Percentiles rank a stretch among this genome's conserved stretches.
Evolutionary conservation across 805 yeast genomes (phyloP).

Genomic region (Metschnikowia amazonensis): DNA sequence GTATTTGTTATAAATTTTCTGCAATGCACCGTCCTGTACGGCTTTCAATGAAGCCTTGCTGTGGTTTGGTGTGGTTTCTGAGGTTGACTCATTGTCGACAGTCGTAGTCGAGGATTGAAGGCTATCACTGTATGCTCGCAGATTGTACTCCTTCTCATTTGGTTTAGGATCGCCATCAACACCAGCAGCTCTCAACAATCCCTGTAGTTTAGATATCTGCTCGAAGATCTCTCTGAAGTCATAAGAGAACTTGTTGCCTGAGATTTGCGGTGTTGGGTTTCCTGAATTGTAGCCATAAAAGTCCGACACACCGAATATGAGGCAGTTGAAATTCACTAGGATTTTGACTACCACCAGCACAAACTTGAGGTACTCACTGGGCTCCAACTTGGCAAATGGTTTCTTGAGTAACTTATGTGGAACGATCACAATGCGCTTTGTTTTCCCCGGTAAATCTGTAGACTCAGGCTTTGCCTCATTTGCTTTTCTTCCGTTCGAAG

Average conservation of each 20-base stretch:
- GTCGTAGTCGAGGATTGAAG: constrained; percentile 1
- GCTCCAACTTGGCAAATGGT: constrained; percentile 35
- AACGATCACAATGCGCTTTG: constrained; percentile 28
- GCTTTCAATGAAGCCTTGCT: not conserved
- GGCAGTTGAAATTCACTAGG: constrained; percentile 30
- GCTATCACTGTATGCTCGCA: not conserved
- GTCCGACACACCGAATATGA: constrained; percentile 10
- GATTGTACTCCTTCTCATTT: not conserved
- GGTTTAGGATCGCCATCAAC: not conserved
- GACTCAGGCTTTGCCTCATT: not conserved
- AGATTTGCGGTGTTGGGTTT: not conserved
- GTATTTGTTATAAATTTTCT: constrained; percentile 1
- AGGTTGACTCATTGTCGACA: not conserved
- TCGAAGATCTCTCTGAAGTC: constrained; percentile 22
- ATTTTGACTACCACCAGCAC: constrained; percentile 36
- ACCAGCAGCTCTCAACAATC: not conserved
- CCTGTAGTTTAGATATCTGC: constrained; percentile 3
- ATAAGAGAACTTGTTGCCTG: constrained; percentile 7
- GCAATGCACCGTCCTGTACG: not conserved
- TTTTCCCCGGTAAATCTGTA: constrained; percentile 11
- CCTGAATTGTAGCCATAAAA: not conserved
- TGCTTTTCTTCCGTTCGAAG: not conserved
- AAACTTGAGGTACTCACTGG: constrained; percentile 36
- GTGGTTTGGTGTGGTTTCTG: not conserved
- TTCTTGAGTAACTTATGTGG: constrained; percentile 42